Evolutionary conservation across 2,329 filamentous ascomycete genomes (phyloP), one percentile per base, ranked within the genome.

Genomic region (Penicillium sp.): DNA sequence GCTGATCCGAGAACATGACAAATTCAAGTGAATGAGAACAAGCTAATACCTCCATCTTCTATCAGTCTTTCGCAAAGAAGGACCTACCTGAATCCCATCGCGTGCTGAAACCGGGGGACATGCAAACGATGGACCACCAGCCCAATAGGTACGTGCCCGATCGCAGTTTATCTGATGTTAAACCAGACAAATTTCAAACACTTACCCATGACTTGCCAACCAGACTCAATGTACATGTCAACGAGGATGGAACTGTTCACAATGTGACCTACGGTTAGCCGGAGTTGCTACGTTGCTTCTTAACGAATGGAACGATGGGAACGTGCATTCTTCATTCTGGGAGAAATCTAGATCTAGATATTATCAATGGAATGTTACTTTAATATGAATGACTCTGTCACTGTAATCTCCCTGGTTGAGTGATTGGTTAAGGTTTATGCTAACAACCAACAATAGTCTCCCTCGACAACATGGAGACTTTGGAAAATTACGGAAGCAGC

Each of bases 31-130:
- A 26, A 14, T 26, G 3, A 4, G 14, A 16, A 7, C 29, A 45
- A 5, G 43, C 47, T 23, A 37, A 33, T 18, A 11, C 9, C 3
- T 21, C 21, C 10, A 2, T 46, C 24, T 7, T 24, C 37, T 23
- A n/a, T 6, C 59, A 78, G 74, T 71, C 67, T 1, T 80, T 80
- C 48, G 72, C 77, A 19, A 79, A 76, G 62, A 72, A 72, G 50
- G 78, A 80, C 39, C 69, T 80, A 3, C 78, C 78, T 1, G 48
- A 75, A 44, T 58, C 67, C 16, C 77, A 79, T 58, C 74, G 78
- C 3, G 70, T 80, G 13, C 49, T 80, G 26, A 71, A 73, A 50
- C 75, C 71, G 0, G 73, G 67, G 11, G 63, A 69, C 8, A 67
- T 73, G 58, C 64, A 64, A 54, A 75, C 77, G 2, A 70, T 72